Percentiles rank a stretch among this genome's conserved stretches.
phyloP scores from a whole-genome alignment of 192 early-diverging fungal genomes.

The Podila epicladia region DNA sequence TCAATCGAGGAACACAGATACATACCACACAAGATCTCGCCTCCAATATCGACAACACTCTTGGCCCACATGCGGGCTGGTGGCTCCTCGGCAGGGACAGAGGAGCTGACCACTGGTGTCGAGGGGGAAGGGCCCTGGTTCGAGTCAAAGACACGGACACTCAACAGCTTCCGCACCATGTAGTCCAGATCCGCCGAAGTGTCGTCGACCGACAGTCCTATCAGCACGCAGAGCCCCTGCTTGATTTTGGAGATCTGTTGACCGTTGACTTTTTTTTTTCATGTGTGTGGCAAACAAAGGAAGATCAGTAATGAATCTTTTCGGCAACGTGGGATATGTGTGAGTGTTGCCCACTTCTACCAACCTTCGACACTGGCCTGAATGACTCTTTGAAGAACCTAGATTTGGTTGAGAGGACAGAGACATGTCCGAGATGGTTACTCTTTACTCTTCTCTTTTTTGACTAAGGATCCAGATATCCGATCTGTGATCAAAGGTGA shows the following conservation, averaged over 20 bases:
- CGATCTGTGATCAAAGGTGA: too few relatives aligned
- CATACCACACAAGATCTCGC: conserved; percentile 82
- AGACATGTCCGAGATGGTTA: neutral
- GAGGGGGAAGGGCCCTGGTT: neutral
- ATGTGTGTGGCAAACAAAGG: neutral
- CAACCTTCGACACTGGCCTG: conserved; percentile 53
- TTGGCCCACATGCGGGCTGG: conserved; percentile 75
- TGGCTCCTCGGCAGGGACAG: neutral
- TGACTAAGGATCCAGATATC: too few relatives aligned
- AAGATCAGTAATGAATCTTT: neutral
- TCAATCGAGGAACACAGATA: neutral
- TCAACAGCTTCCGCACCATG: conserved; percentile 86
- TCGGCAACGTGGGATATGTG: neutral
- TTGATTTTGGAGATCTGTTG: conserved; percentile 82
- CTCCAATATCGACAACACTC: conserved; percentile 75
- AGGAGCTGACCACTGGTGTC: neutral
- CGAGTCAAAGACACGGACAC: conserved; percentile 77
- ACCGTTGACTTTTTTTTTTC: conserved; percentile 66
- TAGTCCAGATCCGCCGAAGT: conserved; percentile 82
- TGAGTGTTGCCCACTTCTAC: neutral
- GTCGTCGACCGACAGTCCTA: conserved; percentile 77
- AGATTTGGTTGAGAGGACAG: neutral
- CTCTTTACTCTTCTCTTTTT: too few relatives aligned
- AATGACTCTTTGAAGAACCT: conserved; percentile 56
- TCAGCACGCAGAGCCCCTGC: conserved; percentile 79